phyloP scores from a whole-genome alignment of 352 stramenopile genomes.

The Hyaloperonospora arabidopsidis region DNA sequence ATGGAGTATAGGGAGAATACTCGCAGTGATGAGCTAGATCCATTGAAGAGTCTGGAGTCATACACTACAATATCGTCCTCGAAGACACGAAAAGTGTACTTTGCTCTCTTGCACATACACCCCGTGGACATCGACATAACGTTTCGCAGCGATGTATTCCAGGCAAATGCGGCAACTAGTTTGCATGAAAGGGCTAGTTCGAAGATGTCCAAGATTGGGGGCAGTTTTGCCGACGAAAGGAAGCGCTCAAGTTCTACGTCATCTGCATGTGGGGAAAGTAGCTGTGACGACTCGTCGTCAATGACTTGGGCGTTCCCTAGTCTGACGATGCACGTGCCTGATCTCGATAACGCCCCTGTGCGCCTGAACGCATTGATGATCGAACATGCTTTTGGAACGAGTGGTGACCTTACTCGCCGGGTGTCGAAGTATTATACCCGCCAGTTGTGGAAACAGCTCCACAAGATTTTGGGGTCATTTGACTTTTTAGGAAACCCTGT shows the following conservation, averaged over 20 bases:
- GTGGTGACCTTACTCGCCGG: slow-evolving; percentile 64
- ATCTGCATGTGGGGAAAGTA: slow-evolving; percentile 19
- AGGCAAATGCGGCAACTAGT: slow-evolving; percentile 51
- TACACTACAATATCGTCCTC: slow-evolving; percentile 60
- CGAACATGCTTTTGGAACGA: slow-evolving; percentile 85
- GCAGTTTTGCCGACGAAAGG: slow-evolving; percentile 21
- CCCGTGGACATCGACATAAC: slow-evolving; percentile 85
- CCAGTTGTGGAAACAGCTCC: slow-evolving; percentile 84
- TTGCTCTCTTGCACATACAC: slow-evolving; percentile 81
- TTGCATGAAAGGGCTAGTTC: slow-evolving; percentile 49
- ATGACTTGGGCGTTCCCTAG: slow-evolving; percentile 78
- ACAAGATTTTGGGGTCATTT: slow-evolving; percentile 84
- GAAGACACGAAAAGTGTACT: slow-evolving; percentile 81
- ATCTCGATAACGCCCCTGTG: slow-evolving; percentile 84
- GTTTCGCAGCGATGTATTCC: slow-evolving; percentile 81
- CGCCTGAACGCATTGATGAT: slow-evolving; percentile 84
- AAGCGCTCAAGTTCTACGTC: slow-evolving; percentile 25
- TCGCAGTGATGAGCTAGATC: slow-evolving; percentile 67
- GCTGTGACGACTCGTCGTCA: slow-evolving; percentile 38
- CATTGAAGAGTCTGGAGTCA: slow-evolving; percentile 58
- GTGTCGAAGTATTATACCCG: slow-evolving; percentile 88
- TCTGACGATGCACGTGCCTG: slow-evolving; percentile 80
- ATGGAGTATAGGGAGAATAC: slow-evolving; percentile 75
- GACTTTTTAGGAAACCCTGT: slow-evolving; percentile 86
- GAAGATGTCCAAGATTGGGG: slow-evolving; percentile 32